phyloP scores from a whole-genome alignment of 208 protist species.

The Leishmania major region DNA sequence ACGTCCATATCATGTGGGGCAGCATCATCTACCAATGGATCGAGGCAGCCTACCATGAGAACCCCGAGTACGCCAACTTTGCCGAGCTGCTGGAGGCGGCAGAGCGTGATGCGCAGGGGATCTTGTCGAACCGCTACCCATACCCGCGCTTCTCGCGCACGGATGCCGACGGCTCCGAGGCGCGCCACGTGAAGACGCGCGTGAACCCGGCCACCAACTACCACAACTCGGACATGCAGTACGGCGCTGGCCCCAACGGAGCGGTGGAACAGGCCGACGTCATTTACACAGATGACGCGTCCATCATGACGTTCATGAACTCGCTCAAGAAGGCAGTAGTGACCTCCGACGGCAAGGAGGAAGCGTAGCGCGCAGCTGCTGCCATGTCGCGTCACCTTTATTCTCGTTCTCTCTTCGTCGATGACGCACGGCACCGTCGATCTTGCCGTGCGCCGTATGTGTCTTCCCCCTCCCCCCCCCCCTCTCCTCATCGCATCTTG shows the following conservation, averaged over 20 bases:
- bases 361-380: neutral
- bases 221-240: slow-evolving; percentile 33
- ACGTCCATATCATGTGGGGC: slow-evolving; percentile 98
- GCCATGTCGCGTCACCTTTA: neutral
- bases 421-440: neutral
- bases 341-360: slow-evolving; percentile 12
- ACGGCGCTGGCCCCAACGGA: slow-evolving; percentile 20
- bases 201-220: slow-evolving; percentile 85
- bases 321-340: slow-evolving; percentile 81
- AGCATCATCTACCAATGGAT: slow-evolving; percentile 95
- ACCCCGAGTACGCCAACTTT: slow-evolving; percentile 86
- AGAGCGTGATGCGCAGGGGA: slow-evolving; percentile 63
- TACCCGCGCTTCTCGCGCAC: slow-evolving; percentile 90
- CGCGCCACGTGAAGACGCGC: slow-evolving; percentile 86
- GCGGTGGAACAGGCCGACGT: slow-evolving; percentile 44
- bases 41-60: slow-evolving; percentile 91
- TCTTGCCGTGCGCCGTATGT: no score
- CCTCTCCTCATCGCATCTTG: no score
- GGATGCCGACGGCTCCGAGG: slow-evolving; percentile 82
- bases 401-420: no score
- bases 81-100: slow-evolving; percentile 66
- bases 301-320: slow-evolving; percentile 78
- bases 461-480: neutral
- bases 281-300: slow-evolving; percentile 87
- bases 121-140: slow-evolving; percentile 68